Evolutionary conservation across 176 grass and related monocot species (phyloP).

Genomic region (Luzula sylvatica): DNA sequence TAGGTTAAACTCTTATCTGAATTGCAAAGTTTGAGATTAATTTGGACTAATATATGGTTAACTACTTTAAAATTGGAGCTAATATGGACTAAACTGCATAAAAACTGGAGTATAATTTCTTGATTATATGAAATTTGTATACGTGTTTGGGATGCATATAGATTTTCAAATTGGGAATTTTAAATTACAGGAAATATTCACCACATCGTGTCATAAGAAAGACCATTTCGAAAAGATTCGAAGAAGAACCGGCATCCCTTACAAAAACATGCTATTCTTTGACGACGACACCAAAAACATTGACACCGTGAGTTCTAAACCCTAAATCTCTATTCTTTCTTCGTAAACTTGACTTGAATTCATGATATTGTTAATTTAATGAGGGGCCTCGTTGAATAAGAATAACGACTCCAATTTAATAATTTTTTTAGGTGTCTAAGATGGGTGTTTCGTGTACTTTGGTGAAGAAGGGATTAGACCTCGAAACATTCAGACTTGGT

Average conservation of each 20-base stretch:
- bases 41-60: too few relatives aligned
- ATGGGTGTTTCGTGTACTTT: constrained; percentile 55
- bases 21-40: too few relatives aligned
- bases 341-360: not conserved
- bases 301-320: constrained; percentile 29
- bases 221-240: constrained; percentile 67
- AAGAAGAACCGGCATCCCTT: constrained; percentile 47
- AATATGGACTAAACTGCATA: too few relatives aligned
- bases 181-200: constrained; percentile 55
- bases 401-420: not conserved
- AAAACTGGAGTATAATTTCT: too few relatives aligned
- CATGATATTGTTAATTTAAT: not conserved
- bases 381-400: not conserved
- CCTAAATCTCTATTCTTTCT: not conserved
- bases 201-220: constrained; percentile 59
- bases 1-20: too few relatives aligned
- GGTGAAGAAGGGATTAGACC: constrained; percentile 55
- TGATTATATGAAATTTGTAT: too few relatives aligned
- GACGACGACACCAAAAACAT: constrained; percentile 55
- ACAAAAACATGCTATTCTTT: constrained; percentile 66
- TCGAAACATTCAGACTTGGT: constrained; percentile 58
- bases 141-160: too few relatives aligned
- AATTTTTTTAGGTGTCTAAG: constrained; percentile 48
- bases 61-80: too few relatives aligned
- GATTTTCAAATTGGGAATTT: too few relatives aligned